Base-by-base conservation (phyloP, 306 rosid species). In the Quercus bicolor region DNA sequence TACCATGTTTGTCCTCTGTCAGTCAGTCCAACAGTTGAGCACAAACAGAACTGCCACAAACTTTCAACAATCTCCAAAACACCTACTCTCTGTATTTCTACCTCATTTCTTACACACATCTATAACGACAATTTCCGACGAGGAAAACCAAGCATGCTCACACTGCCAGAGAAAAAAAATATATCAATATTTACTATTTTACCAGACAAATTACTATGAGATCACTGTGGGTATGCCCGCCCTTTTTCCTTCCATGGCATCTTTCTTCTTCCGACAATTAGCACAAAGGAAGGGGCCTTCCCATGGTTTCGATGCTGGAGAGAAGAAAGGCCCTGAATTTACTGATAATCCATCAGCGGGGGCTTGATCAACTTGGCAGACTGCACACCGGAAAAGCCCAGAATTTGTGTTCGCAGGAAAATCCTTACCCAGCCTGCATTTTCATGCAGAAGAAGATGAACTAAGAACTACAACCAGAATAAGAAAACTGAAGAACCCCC, bases 201-300 rank as follows among this genome's bases (percentile, higher is more conserved):
- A 84, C 61, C 79, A 80, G 84, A 79, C 77, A 75, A 79, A 85
- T 87, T 81, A 87, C 89, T 93, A 88, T 65, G 86, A 85, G n/a
- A 79, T 83, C 75, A 91, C 59, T 24, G 89, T 83, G 64, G 97
- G 90, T 77, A 73, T 70, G 90, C 87, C 83, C 10, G 94, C 83
- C 87, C 96, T 84, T 83, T 93, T 95, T 60, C 98, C 99, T 90
- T 95, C 99, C 96, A 93, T 93, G 73, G 98, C 99, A 56, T 94
- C 98, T 88, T 92, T 94, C 89, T 92, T 94, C 81, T 78, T 92
- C 72, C 89, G 87, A 83, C 97, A 94, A 72, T 76, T 87, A 20
- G 91, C 45, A 70, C 98, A 94, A 85, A 94, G 97, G 83, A 94
- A 93, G 34, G 96, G 98, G 13, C 99, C 98, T 88, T 93, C 98